Evolutionary conservation across 1,284 basidiomycete genomes (phyloP), one percentile per base, ranked within the genome.

Genomic region (Fomitopsis palustris): DNA sequence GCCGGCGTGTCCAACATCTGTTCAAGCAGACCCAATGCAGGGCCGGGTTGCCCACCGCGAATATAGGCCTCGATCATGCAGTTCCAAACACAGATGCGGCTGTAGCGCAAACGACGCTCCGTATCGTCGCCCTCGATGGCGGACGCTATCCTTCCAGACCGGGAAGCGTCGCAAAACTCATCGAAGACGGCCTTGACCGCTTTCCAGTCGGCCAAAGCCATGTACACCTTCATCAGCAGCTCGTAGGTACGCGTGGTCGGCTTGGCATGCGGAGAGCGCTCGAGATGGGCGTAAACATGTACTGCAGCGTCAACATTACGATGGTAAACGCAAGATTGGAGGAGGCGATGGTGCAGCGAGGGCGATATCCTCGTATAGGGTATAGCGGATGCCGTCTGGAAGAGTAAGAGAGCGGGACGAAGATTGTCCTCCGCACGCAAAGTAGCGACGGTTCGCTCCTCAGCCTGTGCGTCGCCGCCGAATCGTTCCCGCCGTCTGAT

Each of bases 31-130:
- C 73, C 81, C 9, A 95, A 70, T 5, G 87, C 94, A 51, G 80
- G 83, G 3, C 83, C 81, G 0, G 87, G 78, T 59, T 87, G 77
- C 4, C 85, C 86, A 35, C 79, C 82, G 19, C 76, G 78, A 77
- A 96, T 90, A 74, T 92, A 88, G 0, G 86, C 83, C 47, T 83
- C 78, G 56, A 96, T 83, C 84, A 95, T 91, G 62, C 81, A 75
- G 62, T 87, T 87, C 85, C 86, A 95, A 1, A 92, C 78, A 37
- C 76, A 66, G 31, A 85, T 74, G 56, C 81, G 78, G 2, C 70
- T 66, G 0, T 57, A 67, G 14, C 70, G 71, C 42, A 58, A 37
- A 4, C 53, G 14, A 19, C 29, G 6, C 33, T 23, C 1, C 53
- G n/a, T 14, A 47, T 37, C 55, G 0, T 59, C 37, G 6, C 51